Conservation (phyloP, 805 yeast species). For the Pichia thaimueangensis region DNA sequence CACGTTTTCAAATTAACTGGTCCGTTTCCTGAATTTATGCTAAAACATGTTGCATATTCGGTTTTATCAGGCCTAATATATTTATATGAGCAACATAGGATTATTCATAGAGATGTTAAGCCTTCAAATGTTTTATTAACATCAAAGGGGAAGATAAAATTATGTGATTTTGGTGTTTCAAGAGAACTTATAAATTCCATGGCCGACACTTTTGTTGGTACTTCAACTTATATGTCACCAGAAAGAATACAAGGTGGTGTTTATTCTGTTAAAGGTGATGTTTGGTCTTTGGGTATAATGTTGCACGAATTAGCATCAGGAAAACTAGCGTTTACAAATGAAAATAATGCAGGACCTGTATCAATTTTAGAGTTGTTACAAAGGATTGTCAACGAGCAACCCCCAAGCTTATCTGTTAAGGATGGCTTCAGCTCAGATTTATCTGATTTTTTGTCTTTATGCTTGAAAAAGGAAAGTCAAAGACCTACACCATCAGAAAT, state of each 20-base stretch:
- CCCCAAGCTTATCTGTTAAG: constrained; percentile 56
- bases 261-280: constrained; percentile 92
- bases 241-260: constrained; percentile 94
- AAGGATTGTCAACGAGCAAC: constrained; percentile 87
- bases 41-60: constrained; percentile 67
- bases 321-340: constrained; percentile 64
- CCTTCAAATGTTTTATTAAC: constrained; percentile 91
- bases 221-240: constrained; percentile 96
- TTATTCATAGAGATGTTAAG: constrained; percentile 92
- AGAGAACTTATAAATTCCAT: constrained; percentile 88
- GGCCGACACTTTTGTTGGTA: constrained; percentile 97
- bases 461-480: constrained; percentile 66
- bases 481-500: constrained; percentile 74
- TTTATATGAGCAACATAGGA: constrained; percentile 74
- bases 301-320: constrained; percentile 86
- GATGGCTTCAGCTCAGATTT: constrained; percentile 45
- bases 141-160: constrained; percentile 77
- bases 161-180: constrained; percentile 96
- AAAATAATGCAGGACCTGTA: constrained; percentile 30
- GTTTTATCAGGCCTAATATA: constrained; percentile 79
- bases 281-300: constrained; percentile 94
- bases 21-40: constrained; percentile 58
- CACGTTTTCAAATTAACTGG: constrained; percentile 59
- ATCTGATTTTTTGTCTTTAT: constrained; percentile 63
- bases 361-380: constrained; percentile 88